Conservation (phyloP, 305 asterid species). For the Fraxinus xanthoxyloides region DNA sequence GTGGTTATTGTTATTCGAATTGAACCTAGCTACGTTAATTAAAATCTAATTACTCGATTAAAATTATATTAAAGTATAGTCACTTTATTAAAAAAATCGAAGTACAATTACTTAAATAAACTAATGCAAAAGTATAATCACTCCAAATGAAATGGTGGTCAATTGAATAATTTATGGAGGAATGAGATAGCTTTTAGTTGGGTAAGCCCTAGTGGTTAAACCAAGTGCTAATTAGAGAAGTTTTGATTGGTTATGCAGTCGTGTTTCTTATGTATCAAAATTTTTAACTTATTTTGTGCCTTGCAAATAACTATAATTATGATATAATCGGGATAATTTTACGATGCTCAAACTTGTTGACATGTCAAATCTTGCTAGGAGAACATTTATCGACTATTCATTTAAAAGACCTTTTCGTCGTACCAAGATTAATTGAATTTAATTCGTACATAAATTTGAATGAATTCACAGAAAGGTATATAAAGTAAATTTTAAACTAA, state of each 20-base stretch:
- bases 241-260: not conserved
- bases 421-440: not conserved
- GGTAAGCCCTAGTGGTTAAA: not conserved
- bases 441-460: too few relatives aligned
- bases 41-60: not conserved
- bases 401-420: not conserved
- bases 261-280: not conserved
- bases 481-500: too few relatives aligned
- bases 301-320: not conserved
- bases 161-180: not conserved
- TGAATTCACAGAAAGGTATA: not conserved
- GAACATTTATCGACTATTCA: not conserved
- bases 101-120: not conserved
- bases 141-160: not conserved
- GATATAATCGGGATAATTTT: not conserved
- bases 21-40: not conserved
- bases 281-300: not conserved
- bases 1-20: not conserved
- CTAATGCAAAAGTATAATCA: not conserved
- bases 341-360: not conserved
- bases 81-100: too few relatives aligned
- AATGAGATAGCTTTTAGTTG: not conserved
- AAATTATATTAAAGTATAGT: too few relatives aligned
- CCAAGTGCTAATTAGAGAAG: not conserved
- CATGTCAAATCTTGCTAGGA: not conserved